These are phyloP conservation scores for Gracilaria domingensis DNA, from an alignment of 23 red algal species.

Conservation along the genomic window DNA sequence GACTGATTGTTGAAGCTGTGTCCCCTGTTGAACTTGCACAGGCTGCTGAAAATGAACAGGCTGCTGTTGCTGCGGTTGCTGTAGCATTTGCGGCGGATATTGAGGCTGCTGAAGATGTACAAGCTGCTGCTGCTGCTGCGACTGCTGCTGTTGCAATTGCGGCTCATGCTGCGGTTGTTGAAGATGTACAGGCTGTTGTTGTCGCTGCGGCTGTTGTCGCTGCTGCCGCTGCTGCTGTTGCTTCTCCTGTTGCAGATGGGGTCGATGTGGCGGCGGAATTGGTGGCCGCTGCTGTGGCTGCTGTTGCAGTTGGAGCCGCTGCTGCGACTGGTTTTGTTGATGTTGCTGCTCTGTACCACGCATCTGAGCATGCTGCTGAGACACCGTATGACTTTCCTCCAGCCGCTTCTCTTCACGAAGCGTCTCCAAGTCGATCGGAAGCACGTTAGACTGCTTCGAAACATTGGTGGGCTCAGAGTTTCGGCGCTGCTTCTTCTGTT, in stretches of 20 bases:
- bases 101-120: neutral
- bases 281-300: neutral
- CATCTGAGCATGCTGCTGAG: neutral
- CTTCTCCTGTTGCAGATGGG: neutral
- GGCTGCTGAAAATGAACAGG: constrained; percentile 3
- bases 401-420: neutral
- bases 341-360: neutral
- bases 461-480: neutral
- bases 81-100: neutral
- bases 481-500: constrained; percentile 7
- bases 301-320: neutral
- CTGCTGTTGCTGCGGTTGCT: constrained; percentile 17
- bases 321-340: neutral
- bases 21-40: constrained; percentile 1
- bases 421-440: neutral
- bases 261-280: no score
- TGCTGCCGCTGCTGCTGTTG: neutral
- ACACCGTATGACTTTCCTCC: neutral
- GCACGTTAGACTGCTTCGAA: neutral
- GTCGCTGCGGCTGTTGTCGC: neutral
- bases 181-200: neutral
- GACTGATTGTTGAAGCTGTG: neutral
- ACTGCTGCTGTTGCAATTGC: neutral
- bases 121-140: neutral
- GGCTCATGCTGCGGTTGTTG: neutral